Conservation (phyloP, 2,329 filamentous ascomycete species). For the Cercospora zeina region DNA sequence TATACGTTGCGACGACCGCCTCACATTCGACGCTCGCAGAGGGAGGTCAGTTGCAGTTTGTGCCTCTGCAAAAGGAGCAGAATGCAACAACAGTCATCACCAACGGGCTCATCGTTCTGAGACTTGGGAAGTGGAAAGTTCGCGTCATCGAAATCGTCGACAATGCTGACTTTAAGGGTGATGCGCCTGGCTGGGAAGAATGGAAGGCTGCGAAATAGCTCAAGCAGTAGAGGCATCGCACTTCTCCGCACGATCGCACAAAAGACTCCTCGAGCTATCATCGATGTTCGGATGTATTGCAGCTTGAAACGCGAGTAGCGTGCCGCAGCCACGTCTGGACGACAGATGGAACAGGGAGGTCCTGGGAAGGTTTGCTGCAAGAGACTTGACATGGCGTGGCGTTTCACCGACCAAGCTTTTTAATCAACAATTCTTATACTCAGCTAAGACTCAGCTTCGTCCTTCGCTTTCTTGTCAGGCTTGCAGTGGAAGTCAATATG, state of each 20-base stretch:
- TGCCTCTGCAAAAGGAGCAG: constrained; percentile 59
- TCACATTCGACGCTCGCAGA: constrained; percentile 37
- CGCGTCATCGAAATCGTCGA: constrained; percentile 57
- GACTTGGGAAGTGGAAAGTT: constrained; percentile 62
- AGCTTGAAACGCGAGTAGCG: background rate
- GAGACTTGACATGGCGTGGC: constrained; percentile 14
- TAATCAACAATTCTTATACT: background rate
- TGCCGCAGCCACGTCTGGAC: constrained; percentile 9
- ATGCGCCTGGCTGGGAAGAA: constrained; percentile 55
- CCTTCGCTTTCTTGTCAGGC: background rate
- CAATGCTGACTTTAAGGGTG: constrained; percentile 55
- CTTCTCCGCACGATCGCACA: background rate
- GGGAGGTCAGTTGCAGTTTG: constrained; percentile 59
- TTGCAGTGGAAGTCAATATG: background rate
- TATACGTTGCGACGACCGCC: constrained; percentile 35
- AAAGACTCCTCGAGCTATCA: background rate
- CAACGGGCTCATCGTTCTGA: constrained; percentile 55
- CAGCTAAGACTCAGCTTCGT: background rate
- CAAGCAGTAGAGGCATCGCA: constrained; percentile 4
- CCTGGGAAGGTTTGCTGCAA: constrained; percentile 4
- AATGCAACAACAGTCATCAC: constrained; percentile 60
- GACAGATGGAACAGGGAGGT: constrained; percentile 5
- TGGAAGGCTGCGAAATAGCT: constrained; percentile 13
- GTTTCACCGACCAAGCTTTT: constrained; percentile 9
- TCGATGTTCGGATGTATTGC: background rate